Evolutionary conservation across 1,139 yeast genomes (phyloP), one percentile per base, ranked within the genome.

Genomic region (Geotrichum armillariae): DNA sequence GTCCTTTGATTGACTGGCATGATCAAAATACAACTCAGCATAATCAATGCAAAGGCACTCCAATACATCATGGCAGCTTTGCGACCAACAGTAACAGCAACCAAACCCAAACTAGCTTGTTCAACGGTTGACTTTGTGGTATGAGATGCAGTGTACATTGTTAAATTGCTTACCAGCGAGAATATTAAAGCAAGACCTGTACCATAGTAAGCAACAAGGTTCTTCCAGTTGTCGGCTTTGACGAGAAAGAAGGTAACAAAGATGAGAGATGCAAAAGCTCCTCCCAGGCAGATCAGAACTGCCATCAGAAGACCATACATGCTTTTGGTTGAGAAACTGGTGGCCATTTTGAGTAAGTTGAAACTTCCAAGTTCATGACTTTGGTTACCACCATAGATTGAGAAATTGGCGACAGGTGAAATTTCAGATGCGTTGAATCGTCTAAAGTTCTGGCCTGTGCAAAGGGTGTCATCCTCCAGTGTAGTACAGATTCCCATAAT

Each of bases 41-140:
- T 23, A n/a, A 76, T 57, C 54, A 83, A 77, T 1, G 79, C 63
- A 61, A 83, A 82, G 0, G 80, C 73, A 4, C 77, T 66, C 90
- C 91, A 84, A 1, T 82, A 69, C 77, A 84, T 74, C 0, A 77
- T 74, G 18, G 75, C 72, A 0, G 90, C 86, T 49, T 84, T 71
- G 1, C 54, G 59, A 1, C 93, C 93, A 4, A 64, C 61, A 4
- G 63, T 58, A 0, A 77, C 80, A 5, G 60, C 48, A 0, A 84
- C 62, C 3, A 80, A 70, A 0, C 73, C 66, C 74, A 81, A 71
- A 32, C 87, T 80, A 2, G 87, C 74, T 1, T 71, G 66, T 1
- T 74, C 71, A 1, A 81, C 74, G 44, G 82, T 61, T 5, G 64
- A 60, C 2, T 64, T 58, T 2, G 79, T 74, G 0, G 85, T 70